Conservation (phyloP, 148 eudicot species). For the Diospyros lotus region DNA sequence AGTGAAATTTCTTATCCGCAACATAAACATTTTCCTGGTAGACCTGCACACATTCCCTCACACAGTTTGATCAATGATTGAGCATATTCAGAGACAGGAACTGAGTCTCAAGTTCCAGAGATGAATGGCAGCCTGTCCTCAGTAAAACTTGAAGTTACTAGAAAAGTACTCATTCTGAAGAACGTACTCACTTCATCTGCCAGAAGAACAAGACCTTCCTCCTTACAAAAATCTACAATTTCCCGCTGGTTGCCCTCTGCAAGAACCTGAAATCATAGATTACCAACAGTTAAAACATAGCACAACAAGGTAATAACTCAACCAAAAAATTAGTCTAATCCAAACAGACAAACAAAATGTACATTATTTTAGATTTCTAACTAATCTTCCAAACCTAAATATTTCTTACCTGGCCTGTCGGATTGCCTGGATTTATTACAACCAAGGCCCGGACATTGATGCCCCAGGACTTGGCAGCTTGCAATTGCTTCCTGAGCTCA, state of each 20-base stretch:
- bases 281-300: not conserved
- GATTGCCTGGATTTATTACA: constrained; percentile 97
- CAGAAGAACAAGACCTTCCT: constrained; percentile 86
- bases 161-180: constrained; percentile 5
- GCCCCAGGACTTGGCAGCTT: constrained; percentile 77
- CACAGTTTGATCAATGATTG: not conserved
- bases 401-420: constrained; percentile 81
- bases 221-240: constrained; percentile 88
- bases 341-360: constrained; percentile 1
- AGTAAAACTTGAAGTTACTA: not conserved
- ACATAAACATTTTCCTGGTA: constrained; percentile 93
- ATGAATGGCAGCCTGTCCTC: not conserved
- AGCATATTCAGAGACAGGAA: not conserved
- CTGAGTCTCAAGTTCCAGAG: not conserved
- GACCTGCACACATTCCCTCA: constrained; percentile 43
- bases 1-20: constrained; percentile 82
- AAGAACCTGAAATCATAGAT: constrained; percentile 56
- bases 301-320: not conserved
- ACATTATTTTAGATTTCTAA: not conserved
- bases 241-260: constrained; percentile 73
- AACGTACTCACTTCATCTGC: constrained; percentile 79
- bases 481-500: constrained; percentile 74
- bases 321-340: not conserved
- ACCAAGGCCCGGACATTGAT: constrained; percentile 80
- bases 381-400: constrained; percentile 6